Evolutionary conservation across 352 stramenopile genomes (phyloP).

Genomic region (Pythium aquatile): DNA sequence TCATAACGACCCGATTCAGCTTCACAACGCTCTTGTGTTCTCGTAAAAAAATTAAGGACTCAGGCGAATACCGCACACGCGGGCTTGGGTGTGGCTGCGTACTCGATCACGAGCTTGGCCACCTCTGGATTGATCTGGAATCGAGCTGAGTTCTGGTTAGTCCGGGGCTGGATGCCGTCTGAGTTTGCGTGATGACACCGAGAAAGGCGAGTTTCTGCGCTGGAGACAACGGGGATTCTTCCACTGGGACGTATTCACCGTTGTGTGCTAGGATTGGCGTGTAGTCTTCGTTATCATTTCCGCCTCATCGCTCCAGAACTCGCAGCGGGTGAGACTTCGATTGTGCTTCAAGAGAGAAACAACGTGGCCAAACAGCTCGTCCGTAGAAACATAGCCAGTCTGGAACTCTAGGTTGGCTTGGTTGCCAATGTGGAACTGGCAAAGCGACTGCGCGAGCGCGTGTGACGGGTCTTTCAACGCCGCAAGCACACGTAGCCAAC

Average conservation of each 20-base stretch:
- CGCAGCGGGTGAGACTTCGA: conserved; percentile 3
- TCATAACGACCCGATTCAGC: too few relatives aligned
- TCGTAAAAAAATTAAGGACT: too few relatives aligned
- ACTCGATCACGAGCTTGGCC: conserved; percentile 1
- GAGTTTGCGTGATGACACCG: background rate
- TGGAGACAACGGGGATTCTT: conserved; percentile 4
- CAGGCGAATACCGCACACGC: background rate
- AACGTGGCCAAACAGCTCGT: background rate
- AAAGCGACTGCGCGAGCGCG: conserved; percentile 5
- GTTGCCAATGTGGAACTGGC: background rate
- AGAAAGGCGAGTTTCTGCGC: conserved; percentile 14
- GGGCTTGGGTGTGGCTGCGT: conserved; percentile 3
- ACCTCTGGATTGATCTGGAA: background rate
- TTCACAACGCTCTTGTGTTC: too few relatives aligned
- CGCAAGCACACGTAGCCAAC: background rate
- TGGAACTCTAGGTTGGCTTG: background rate
- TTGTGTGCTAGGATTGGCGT: conserved; percentile 11
- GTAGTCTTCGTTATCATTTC: background rate
- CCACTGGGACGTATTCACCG: conserved; percentile 5
- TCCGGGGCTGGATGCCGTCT: background rate
- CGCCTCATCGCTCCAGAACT: background rate
- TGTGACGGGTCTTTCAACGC: conserved; percentile 6
- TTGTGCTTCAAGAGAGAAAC: conserved; percentile 8
- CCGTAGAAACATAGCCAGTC: background rate
- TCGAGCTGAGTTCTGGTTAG: background rate